These are phyloP conservation scores for Phytophthora boehmeriae DNA, from an alignment of 352 stramenopile genomes.

Conservation along the genomic window DNA sequence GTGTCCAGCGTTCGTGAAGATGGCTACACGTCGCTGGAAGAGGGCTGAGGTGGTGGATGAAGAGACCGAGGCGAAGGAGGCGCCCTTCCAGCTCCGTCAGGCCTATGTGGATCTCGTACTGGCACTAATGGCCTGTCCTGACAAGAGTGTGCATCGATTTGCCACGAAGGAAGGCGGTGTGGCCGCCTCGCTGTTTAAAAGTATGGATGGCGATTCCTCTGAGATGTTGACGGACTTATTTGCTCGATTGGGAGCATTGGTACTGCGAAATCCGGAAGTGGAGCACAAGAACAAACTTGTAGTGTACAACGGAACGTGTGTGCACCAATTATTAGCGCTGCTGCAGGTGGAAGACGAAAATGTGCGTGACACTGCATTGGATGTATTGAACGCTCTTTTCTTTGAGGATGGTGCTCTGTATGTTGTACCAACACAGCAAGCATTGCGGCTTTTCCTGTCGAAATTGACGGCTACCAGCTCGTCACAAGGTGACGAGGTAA, in stretches of 20 bases:
- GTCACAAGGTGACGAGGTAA: conserved; percentile 21
- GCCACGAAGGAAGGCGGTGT: conserved; percentile 77
- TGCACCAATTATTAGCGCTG: conserved; percentile 76
- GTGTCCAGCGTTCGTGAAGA: conserved; percentile 60
- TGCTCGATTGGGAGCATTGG: conserved; percentile 40
- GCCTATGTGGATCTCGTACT: conserved; percentile 74
- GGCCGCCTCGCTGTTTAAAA: conserved; percentile 73
- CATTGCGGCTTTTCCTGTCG: conserved; percentile 49
- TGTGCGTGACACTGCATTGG: conserved; percentile 41
- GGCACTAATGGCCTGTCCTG: conserved; percentile 57
- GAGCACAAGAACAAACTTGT: conserved; percentile 63
- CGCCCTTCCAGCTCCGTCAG: conserved; percentile 64
- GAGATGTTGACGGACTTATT: conserved; percentile 61
- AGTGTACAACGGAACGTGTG: conserved; percentile 63
- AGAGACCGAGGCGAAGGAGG: conserved; percentile 22
- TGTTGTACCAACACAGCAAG: conserved; percentile 43
- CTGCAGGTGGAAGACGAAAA: conserved; percentile 57
- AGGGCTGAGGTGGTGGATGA: conserved; percentile 34
- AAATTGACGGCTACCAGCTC: conserved; percentile 32
- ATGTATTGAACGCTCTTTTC: conserved; percentile 63
- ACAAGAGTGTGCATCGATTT: conserved; percentile 84
- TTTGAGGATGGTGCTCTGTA: conserved; percentile 67
- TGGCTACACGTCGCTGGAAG: conserved; percentile 67
- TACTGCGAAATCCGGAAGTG: conserved; percentile 59
- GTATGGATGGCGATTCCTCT: conserved; percentile 72